Conservation (phyloP, 139 green algal genomes). For the Chlamydomonas sp. region DNA sequence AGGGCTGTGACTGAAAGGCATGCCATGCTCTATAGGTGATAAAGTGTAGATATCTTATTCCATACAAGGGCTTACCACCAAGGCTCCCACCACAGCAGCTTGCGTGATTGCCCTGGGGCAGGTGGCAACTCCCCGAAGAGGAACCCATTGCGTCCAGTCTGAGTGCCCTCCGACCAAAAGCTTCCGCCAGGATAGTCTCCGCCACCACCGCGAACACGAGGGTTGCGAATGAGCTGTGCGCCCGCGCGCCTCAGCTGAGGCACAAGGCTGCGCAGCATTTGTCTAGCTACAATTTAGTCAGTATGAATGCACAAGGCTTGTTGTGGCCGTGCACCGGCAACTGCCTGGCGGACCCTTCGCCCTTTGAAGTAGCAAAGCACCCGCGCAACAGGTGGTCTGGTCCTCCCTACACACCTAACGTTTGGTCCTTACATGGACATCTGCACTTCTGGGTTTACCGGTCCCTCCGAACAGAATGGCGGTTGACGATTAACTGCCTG, state of each 20-base stretch:
- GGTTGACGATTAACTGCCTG: no score
- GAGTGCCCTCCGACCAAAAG: slow-evolving; percentile 81
- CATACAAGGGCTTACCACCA: slow-evolving; percentile 67
- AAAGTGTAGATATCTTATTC: no score
- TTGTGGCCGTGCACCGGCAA: no score
- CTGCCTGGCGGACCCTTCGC: no score
- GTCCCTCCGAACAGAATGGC: no score
- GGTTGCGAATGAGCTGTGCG: slow-evolving; percentile 22
- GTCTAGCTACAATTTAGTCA: background rate
- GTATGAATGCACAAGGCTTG: background rate
- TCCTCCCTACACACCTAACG: no score
- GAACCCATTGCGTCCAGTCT: slow-evolving; percentile 77
- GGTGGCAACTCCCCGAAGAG: slow-evolving; percentile 88
- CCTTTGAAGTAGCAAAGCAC: no score
- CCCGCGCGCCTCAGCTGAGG: background rate
- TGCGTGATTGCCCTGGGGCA: slow-evolving; percentile 72
- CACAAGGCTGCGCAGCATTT: background rate
- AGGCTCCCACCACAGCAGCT: slow-evolving; percentile 88
- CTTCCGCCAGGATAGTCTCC: slow-evolving; percentile 60
- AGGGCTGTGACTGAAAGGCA: no score
- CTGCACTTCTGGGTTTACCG: no score
- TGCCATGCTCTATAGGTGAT: no score
- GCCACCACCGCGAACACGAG: slow-evolving; percentile 31
- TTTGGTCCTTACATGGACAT: no score
- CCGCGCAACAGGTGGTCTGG: no score